A percentile compares a stretch with the other conserved stretches of the same genome.
Evolutionary conservation across 202 grass and related monocot genomes (phyloP).

Genomic region (Carex sylvatica): DNA sequence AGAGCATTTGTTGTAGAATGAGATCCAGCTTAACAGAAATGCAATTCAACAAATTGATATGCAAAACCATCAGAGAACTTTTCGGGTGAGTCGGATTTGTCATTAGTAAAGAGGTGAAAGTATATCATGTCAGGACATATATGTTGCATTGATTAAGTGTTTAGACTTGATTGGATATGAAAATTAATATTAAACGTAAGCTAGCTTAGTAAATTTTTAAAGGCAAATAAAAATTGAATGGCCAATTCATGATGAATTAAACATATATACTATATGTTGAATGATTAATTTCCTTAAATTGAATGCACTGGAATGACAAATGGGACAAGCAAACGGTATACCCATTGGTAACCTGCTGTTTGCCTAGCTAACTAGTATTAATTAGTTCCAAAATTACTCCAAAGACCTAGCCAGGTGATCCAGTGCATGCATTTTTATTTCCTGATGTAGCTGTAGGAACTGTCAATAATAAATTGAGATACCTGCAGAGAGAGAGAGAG

Average conservation of each 20-base stretch:
- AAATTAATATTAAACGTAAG: not conserved
- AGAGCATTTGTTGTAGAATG: not conserved
- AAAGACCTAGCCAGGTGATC: too few species aligned
- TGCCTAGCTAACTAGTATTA: not conserved
- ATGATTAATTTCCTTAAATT: not conserved
- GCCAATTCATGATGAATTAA: not conserved
- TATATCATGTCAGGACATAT: not conserved
- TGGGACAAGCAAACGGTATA: not conserved
- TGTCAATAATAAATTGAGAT: too few species aligned
- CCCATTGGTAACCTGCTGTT: not conserved
- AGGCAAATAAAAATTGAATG: not conserved
- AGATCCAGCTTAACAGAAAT: not conserved
- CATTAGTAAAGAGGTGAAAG: not conserved
- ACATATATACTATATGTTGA: not conserved
- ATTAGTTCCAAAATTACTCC: not conserved
- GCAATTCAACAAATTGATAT: not conserved
- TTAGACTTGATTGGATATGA: not conserved
- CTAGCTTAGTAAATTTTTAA: not conserved
- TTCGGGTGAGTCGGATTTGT: not conserved
- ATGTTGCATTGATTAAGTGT: not conserved
- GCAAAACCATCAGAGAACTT: not conserved
- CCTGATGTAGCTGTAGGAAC: too few species aligned
- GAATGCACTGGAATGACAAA: not conserved
- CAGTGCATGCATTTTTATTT: too few species aligned
- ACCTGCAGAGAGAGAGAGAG: too few species aligned